Base-by-base conservation (phyloP, 2,329 filamentous ascomycete genomes). In the Atkinsonella texensis region DNA sequence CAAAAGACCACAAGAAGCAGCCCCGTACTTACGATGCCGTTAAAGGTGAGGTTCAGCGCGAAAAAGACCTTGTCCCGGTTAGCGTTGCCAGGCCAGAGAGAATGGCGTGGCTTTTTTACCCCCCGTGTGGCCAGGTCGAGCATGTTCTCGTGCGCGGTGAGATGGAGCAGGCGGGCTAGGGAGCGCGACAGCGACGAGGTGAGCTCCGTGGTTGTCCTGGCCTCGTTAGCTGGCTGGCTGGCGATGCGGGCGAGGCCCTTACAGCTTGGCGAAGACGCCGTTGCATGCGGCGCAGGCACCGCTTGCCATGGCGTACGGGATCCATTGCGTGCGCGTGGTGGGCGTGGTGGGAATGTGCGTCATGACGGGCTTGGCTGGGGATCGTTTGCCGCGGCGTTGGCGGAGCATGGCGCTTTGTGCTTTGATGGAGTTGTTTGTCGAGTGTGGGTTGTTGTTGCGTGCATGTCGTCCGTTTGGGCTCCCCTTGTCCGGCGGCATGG, bases 221-320 rank as follows among this genome's bases (percentile, higher is more conserved):
- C 15, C 18, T 15, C 12, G 23, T 41, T 2, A 32, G 39, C 11
- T 28, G 1, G 5, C n/a, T n/a, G n/a, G 13, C 9, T 15, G 28
- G 11, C 11, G 12, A 15, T 4, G 15, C 1, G 40, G 7, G 13
- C 31, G 17, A 20, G 12, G n/a, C 10, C 33, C 40, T 5, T 70
- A 87, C 84, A 93, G 71, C 68, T 91, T 93, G 0, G 87, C 87
- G 71, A 91, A 89, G 5, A 87, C 83, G 53, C 87, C 87, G 60
- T 93, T 93, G 58, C 87, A 83, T 20, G 87, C 85, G 33, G 87
- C 87, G 61, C 85, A 90, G 50, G 79, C 81, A 55, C 87, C 87
- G 62, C 84, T 88, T 47, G 83, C 80, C 42, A 90, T 65, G 42
- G 87, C 85, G 55, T 85, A 76, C 48, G 83, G 69, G 55, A 91